Conservation (phyloP, 1,284 basidiomycete genomes). For the Marasmius tenuissimus region DNA sequence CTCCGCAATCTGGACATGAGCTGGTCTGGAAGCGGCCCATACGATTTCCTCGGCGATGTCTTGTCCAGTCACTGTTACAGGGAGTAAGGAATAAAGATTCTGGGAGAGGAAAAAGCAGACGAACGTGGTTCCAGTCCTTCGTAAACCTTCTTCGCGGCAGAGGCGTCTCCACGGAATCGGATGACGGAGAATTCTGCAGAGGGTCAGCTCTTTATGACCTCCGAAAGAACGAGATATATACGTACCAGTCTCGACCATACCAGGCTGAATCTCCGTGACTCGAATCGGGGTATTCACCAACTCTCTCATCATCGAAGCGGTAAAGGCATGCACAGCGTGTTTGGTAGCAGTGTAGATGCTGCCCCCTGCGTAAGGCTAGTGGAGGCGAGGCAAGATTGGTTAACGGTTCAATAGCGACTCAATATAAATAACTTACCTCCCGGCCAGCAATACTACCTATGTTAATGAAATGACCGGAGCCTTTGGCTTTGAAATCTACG, state of each 20-base stretch:
- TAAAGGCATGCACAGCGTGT: conserved; percentile 89
- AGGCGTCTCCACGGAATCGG: conserved; percentile 83
- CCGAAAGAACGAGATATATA: conserved; percentile 1
- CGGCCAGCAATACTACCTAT: conserved; percentile 91
- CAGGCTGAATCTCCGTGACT: conserved; percentile 90
- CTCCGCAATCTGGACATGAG: conserved; percentile 86
- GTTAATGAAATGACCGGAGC: conserved; percentile 93
- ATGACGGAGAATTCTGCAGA: conserved; percentile 90
- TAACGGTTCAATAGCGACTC: neutral
- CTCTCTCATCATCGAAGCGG: conserved; percentile 80
- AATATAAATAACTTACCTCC: conserved; percentile 40
- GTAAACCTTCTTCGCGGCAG: conserved; percentile 87
- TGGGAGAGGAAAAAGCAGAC: conserved; percentile 24
- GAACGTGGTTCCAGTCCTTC: conserved; percentile 78
- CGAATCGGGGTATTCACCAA: conserved; percentile 89
- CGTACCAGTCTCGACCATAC: conserved; percentile 31
- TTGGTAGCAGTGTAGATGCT: conserved; percentile 84
- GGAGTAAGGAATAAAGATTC: neutral
- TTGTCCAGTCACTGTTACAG: conserved; percentile 61
- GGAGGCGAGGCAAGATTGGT: neutral
- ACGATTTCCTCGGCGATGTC: conserved; percentile 98
- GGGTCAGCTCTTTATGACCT: conserved; percentile 21
- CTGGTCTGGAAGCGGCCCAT: conserved; percentile 87
- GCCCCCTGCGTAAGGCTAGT: conserved; percentile 79
- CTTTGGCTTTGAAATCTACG: conserved; percentile 85